phyloP scores from a whole-genome alignment of 768 basidiomycete genomes.

The Candolleomyces aberdarensis region DNA sequence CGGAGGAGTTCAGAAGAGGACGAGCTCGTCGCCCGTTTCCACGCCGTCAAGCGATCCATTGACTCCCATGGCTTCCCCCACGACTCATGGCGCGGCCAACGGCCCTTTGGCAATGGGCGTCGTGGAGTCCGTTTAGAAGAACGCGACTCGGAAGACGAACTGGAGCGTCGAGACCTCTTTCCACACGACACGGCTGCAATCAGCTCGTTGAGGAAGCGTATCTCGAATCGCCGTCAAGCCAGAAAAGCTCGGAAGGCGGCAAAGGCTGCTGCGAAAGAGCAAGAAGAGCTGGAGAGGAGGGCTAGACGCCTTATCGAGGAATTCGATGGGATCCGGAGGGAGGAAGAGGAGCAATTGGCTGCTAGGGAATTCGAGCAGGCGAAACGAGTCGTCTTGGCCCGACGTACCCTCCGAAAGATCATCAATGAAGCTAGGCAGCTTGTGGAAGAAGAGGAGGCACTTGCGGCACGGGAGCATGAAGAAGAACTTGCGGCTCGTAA shows the following conservation, averaged over 20 bases:
- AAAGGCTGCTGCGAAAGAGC: neutral
- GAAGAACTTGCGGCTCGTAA: neutral
- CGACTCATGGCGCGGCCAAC: neutral
- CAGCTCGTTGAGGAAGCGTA: no score
- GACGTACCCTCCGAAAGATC: neutral
- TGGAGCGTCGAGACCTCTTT: no score
- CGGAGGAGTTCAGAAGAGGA: neutral
- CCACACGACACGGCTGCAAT: no score
- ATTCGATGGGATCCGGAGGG: neutral
- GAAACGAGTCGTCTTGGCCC: neutral
- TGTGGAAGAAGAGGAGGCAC: neutral
- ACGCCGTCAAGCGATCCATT: neutral
- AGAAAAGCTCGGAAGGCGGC: neutral
- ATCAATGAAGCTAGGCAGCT: neutral
- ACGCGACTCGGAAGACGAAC: neutral
- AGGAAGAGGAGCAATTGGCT: neutral
- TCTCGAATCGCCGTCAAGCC: neutral
- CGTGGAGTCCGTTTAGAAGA: neutral
- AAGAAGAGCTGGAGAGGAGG: neutral
- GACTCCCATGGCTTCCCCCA: conserved; percentile 1
- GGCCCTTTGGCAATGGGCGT: neutral
- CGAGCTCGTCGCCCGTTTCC: neutral
- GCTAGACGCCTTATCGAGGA: neutral
- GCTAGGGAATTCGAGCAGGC: neutral
- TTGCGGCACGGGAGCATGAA: neutral